Conservation (phyloP, 78 protist species). For the Creolimax fragrantissima region DNA sequence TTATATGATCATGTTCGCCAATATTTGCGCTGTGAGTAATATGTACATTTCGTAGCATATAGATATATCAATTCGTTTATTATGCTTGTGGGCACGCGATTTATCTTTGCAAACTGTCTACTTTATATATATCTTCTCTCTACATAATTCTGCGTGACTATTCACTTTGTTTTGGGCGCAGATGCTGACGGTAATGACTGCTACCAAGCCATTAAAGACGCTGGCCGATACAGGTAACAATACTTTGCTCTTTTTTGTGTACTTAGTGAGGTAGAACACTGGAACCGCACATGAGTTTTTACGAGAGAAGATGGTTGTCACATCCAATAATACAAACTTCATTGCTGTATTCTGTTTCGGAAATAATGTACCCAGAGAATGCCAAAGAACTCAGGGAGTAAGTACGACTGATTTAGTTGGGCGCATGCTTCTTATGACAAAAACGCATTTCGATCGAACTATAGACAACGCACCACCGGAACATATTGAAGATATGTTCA, state of each 20-base stretch:
- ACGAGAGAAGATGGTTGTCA: too few species aligned
- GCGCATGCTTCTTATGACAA: constrained; percentile 83
- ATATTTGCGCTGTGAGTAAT: too few species aligned
- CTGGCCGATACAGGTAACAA: constrained; percentile 50
- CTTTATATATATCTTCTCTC: too few species aligned
- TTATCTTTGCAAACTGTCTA: too few species aligned
- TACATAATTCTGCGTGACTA: too few species aligned
- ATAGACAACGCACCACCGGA: not conserved
- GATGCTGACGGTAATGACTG: constrained; percentile 63
- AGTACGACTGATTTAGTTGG: constrained; percentile 89
- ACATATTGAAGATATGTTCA: not conserved
- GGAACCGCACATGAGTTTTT: too few species aligned
- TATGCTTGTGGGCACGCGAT: too few species aligned
- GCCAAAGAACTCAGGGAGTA: constrained; percentile 72
- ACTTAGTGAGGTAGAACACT: too few species aligned
- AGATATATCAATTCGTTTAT: too few species aligned
- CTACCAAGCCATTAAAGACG: constrained; percentile 66
- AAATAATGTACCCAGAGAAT: constrained; percentile 12
- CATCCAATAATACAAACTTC: too few species aligned
- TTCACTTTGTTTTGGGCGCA: not conserved
- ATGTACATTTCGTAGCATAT: too few species aligned
- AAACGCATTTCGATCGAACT: constrained; percentile 38
- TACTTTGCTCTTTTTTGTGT: not conserved
- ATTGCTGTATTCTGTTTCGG: not conserved
- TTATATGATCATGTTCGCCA: too few species aligned